Evolutionary conservation across 163 green algal genomes (phyloP), one percentile per base, ranked within the genome.

Genomic region (Coccomyxa subellipsoidea): DNA sequence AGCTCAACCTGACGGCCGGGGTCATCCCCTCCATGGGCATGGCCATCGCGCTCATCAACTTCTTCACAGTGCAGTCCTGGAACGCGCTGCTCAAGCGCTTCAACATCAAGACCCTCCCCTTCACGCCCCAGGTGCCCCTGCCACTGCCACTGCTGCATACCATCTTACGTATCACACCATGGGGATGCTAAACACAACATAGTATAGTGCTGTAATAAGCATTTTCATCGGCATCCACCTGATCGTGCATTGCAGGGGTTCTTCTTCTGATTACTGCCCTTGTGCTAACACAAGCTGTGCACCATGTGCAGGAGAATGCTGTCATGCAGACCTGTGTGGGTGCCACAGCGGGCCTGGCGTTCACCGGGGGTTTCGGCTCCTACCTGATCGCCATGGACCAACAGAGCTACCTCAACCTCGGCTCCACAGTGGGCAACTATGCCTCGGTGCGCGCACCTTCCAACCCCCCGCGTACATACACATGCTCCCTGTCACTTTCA

Each of bases 331-430:
- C 76, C 15, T 69, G 38, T 10, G 36, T 81, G 21, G 83, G 82
- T 9, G 75, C 80, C 7, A 83, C 59, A 40, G 80, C 78, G 5
- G 84, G 84, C 10, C 34, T 81, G 35, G 81, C 84, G 9, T 88
- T 88, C 73, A 81, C 47, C 9, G 84, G 81, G 18, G 84, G 84
- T 32, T 86, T 86, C 39, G 36, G 35, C 38, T 66, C 29, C 18
- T 84, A 39, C 39, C 39, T 84, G 31, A 35, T 80, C 7, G 79
- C 69, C 38, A 83, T 83, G 79, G 69, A 79, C 59, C 31, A 81
- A 27, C 75, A 84, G 40, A 76, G 37, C 38, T 88, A 82, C 72
- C 27, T 69, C 32, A 69, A 59, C 32, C 15, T 39, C 35, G 76
- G 36, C 8, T 32, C 12, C 29, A 37, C 31, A 7, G 27, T 27